Conservation (phyloP, 495 filamentous ascomycete genomes). For the Penicillium antarcticum region DNA sequence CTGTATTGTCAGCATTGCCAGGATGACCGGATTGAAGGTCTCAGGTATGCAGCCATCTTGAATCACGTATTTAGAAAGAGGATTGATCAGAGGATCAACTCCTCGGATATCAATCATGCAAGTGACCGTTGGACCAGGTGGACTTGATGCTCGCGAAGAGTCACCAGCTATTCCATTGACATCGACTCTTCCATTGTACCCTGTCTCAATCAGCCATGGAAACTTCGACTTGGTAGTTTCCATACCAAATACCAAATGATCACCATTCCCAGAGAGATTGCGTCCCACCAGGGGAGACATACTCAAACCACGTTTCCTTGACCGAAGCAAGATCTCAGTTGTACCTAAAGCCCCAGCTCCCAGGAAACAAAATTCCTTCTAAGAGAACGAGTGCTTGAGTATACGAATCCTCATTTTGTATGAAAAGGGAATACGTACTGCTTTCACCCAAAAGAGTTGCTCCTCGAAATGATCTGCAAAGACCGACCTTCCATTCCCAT, state of each 20-base stretch:
- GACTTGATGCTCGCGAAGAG: conserved; percentile 20
- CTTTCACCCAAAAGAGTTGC: conserved; percentile 68
- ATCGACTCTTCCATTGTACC: conserved; percentile 54
- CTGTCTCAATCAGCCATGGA: conserved; percentile 9
- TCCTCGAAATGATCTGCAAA: conserved; percentile 56
- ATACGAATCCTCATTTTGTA: background rate
- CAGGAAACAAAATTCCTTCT: conserved; percentile 3
- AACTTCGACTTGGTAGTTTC: background rate
- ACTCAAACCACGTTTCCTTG: conserved; percentile 54
- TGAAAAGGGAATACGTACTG: conserved; percentile 45
- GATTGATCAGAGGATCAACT: conserved; percentile 38
- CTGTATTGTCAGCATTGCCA: conserved; percentile 51
- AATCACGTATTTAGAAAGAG: conserved; percentile 61
- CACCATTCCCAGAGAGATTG: conserved; percentile 67
- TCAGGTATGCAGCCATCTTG: conserved; percentile 63
- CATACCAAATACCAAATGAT: conserved; percentile 61
- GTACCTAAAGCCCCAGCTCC: conserved; percentile 46
- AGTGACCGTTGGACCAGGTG: conserved; percentile 61
- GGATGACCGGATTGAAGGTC: conserved; percentile 53
- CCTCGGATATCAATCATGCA: conserved; percentile 60
- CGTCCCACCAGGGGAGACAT: conserved; percentile 57
- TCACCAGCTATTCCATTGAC: conserved; percentile 55
- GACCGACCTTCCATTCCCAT: conserved; percentile 53
- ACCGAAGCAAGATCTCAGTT: conserved; percentile 65
- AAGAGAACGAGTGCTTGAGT: conserved; percentile 44